Conservation (phyloP, 2,329 filamentous ascomycete species). For the Leptographium procerum region DNA sequence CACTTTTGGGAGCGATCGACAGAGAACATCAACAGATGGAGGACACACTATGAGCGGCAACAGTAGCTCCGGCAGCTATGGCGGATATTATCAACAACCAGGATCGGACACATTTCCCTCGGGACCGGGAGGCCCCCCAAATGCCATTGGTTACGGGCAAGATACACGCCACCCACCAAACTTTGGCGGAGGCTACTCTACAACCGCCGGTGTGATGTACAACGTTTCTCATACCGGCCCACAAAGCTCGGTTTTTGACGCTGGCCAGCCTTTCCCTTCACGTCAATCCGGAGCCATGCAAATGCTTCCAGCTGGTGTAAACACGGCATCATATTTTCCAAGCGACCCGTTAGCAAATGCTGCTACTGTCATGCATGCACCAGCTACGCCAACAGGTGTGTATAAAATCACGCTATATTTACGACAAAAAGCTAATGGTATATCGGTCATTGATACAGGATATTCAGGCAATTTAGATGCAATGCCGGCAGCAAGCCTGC, state of each 20-base stretch:
- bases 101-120: conserved; percentile 34
- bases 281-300: conserved; percentile 69
- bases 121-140: conserved; percentile 44
- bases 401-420: conserved; percentile 52
- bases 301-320: conserved; percentile 55
- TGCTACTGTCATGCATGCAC: conserved; percentile 40
- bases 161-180: conserved; percentile 44
- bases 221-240: conserved; percentile 55
- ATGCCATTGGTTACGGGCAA: conserved; percentile 51
- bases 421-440: conserved; percentile 43
- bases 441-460: conserved; percentile 41
- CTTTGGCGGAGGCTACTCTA: conserved; percentile 44
- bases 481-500: conserved; percentile 27
- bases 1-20: conserved; percentile 27
- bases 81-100: conserved; percentile 47
- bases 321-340: conserved; percentile 65
- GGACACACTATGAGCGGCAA: conserved; percentile 15
- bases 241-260: conserved; percentile 58
- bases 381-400: conserved; percentile 32
- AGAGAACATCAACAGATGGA: background rate
- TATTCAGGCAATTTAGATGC: conserved; percentile 37
- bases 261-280: conserved; percentile 61
- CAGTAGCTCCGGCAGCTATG: conserved; percentile 46
- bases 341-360: conserved; percentile 51
- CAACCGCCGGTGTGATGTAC: conserved; percentile 65